These are phyloP conservation scores for Psophocarpus tetragonolobus DNA, from an alignment of 306 rosid species.

Conservation along the genomic window DNA sequence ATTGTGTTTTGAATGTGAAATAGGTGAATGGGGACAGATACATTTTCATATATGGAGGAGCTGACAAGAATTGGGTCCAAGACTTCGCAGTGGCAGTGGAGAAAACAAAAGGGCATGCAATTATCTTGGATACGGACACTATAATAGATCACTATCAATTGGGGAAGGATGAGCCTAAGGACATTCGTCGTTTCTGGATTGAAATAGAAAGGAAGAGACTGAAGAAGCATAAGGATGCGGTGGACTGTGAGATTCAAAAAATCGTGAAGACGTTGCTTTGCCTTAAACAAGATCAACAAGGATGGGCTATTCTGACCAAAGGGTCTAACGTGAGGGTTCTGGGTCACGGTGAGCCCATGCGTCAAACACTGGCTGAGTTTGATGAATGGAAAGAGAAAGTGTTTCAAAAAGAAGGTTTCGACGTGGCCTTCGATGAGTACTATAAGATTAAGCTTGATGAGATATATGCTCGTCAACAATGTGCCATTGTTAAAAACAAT, in stretches of 20 bases:
- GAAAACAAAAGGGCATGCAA: slow-evolving; percentile 26
- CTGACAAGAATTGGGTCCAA: slow-evolving; percentile 34
- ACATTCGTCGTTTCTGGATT: slow-evolving; percentile 44
- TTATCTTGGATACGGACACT: slow-evolving; percentile 23
- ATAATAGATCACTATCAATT: slow-evolving; percentile 35
- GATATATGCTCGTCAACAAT: slow-evolving; percentile 21
- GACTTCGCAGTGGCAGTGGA: slow-evolving; percentile 32
- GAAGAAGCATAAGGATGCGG: slow-evolving; percentile 29
- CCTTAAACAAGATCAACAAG: slow-evolving; percentile 35
- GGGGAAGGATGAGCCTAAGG: slow-evolving; percentile 28
- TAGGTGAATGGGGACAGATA: slow-evolving; percentile 40
- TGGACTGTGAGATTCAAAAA: slow-evolving; percentile 38
- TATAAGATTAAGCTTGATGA: slow-evolving; percentile 32
- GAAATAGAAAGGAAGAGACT: slow-evolving; percentile 43
- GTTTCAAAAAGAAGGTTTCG: slow-evolving; percentile 34
- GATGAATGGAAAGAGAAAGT: slow-evolving; percentile 37
- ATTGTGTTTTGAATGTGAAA: not conserved
- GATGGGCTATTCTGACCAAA: slow-evolving; percentile 43
- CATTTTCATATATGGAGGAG: slow-evolving; percentile 42
- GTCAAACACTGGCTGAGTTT: slow-evolving; percentile 36
- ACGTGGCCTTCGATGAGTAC: slow-evolving; percentile 34
- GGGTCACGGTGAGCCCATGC: slow-evolving; percentile 39
- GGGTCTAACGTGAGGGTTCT: slow-evolving; percentile 34
- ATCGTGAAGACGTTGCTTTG: slow-evolving; percentile 38
- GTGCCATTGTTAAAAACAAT: slow-evolving; percentile 17